phyloP scores from a whole-genome alignment of 1,284 basidiomycete species.

The Trametes polyzona region DNA sequence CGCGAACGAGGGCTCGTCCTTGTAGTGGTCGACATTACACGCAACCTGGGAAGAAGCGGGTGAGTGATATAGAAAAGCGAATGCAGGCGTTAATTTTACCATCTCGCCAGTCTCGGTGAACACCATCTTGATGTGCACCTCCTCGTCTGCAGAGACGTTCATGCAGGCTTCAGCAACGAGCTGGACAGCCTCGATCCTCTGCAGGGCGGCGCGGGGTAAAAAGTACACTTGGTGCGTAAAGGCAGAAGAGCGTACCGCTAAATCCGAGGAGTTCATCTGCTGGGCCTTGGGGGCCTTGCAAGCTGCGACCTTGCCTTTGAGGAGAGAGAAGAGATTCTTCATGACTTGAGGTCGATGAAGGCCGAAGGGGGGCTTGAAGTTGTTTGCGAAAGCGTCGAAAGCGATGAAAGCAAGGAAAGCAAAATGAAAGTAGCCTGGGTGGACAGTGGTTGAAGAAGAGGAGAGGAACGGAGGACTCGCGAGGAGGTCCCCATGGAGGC shows the following conservation, averaged over 20 bases:
- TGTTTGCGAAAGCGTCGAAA: neutral
- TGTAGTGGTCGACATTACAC: too few relatives aligned
- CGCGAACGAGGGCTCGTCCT: too few relatives aligned
- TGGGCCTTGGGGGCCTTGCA: neutral
- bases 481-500: neutral
- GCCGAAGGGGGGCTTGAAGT: neutral
- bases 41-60: too few relatives aligned
- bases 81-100: neutral
- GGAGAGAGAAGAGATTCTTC: constrained; percentile 7
- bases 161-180: constrained; percentile 11
- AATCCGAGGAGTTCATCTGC: neutral
- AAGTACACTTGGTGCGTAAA: neutral
- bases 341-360: neutral
- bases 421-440: too few relatives aligned
- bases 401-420: neutral
- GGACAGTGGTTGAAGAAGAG: neutral
- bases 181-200: constrained; percentile 20
- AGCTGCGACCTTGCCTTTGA: constrained; percentile 1
- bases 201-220: neutral
- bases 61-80: neutral
- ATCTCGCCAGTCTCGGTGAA: neutral
- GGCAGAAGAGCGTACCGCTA: neutral
- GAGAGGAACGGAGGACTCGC: neutral
- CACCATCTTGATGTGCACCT: neutral
- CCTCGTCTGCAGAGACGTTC: neutral